Evolutionary conservation across 1,139 yeast genomes (phyloP).

Genomic region (Saccharomyces pastorianus): DNA sequence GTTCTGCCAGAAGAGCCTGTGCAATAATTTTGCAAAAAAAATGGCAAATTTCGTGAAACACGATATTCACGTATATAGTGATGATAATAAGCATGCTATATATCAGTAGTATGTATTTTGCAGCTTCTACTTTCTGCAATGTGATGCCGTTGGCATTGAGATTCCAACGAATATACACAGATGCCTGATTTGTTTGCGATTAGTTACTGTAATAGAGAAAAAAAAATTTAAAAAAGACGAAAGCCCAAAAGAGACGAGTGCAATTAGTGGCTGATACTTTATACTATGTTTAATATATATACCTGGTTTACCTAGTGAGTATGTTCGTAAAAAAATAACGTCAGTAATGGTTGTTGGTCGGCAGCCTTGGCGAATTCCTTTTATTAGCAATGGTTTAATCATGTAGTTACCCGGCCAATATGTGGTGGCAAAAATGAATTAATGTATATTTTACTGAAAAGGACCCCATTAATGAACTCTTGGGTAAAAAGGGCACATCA

Average conservation of each 20-base stretch:
- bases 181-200: no score
- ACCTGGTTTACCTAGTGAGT: background rate
- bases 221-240: background rate
- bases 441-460: constrained; percentile 6
- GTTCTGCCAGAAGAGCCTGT: background rate
- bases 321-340: background rate
- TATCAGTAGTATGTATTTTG: background rate
- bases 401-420: background rate
- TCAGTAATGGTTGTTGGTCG: background rate
- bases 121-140: background rate
- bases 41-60: background rate
- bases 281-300: background rate
- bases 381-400: background rate
- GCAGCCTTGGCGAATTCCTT: background rate
- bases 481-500: background rate
- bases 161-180: no score
- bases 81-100: background rate
- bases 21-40: background rate
- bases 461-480: background rate
- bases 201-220: no score
- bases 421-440: constrained; percentile 3
- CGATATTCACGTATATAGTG: background rate
- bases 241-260: background rate
- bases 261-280: background rate
- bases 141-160: no score